Evolutionary conservation across 768 basidiomycete genomes (phyloP), one percentile per base, ranked within the genome.

Genomic region (Roridomyces roridus): DNA sequence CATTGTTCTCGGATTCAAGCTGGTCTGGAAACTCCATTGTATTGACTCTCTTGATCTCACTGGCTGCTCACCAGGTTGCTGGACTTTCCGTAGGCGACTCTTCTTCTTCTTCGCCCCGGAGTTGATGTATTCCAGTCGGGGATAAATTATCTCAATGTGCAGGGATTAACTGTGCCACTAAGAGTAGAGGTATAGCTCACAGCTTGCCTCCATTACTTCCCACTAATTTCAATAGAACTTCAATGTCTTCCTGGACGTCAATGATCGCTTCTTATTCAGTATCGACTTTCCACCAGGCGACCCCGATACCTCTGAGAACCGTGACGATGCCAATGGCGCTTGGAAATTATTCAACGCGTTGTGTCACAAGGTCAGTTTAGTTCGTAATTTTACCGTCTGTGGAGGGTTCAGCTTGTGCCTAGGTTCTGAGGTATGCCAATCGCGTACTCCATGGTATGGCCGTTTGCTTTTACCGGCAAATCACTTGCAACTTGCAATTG

Each of bases 261-360:
- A 36, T 6, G 31, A 55, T 24, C 54, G 54, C 1, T 55, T 55
- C n/a, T 40, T 40, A n/a, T n/a, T 40, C n/a, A 40, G 37, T n/a
- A 40, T 40, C 20, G 20, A 40, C 39, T 18, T 18, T 9, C 21
- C 5, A 9, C n/a, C 21, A n/a, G 17, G 10, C 20, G 5, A 7
- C n/a, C 4, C 5, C 21, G 3, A 14, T 14, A n/a, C 9, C n/a
- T n/a, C 5, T 7, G 37, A 12, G 12, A 8, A 42, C 3, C 26
- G 5, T 7, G 31, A 42, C 6, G 46, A 42, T 4, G 20, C 18
- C 17, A 3, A 29, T 37, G 14, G 29, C 29, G 14, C 14, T 14
- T 56, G 55, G 55, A 18, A 37, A 35, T 1, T 31, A 1, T 56
- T 56, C 41, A 56, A 50, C 26, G 34, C 41, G 17, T 29, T 55